phyloP scores from a whole-genome alignment of 2,329 filamentous ascomycete genomes.

The Sclerotinia minor region DNA sequence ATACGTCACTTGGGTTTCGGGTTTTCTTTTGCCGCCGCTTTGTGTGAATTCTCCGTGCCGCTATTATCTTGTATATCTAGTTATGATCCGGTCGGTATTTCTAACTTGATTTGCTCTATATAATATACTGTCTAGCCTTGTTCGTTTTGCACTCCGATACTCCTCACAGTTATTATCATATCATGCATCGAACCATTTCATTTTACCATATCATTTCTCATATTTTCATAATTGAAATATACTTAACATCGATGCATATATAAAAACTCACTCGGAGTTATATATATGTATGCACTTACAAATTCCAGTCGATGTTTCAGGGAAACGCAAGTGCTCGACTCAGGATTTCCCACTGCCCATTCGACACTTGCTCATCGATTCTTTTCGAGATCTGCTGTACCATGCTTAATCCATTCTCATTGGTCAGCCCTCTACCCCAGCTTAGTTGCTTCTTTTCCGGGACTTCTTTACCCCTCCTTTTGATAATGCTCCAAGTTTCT shows the following conservation, averaged over 20 bases:
- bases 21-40: background rate
- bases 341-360: background rate
- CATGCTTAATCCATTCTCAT: background rate
- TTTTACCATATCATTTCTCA: background rate
- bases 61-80: background rate
- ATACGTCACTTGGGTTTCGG: background rate
- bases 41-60: background rate
- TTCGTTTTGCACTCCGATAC: background rate
- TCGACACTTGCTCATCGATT: background rate
- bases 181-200: background rate
- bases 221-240: background rate
- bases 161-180: background rate
- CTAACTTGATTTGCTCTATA: too few species aligned
- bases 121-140: background rate
- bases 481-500: slow-evolving; percentile 23
- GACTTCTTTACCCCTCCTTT: slow-evolving; percentile 8
- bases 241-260: background rate
- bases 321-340: background rate
- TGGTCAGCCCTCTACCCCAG: background rate
- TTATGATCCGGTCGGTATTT: too few species aligned
- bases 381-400: background rate
- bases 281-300: background rate
- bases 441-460: background rate
- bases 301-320: background rate
- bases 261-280: background rate